phyloP scores from a whole-genome alignment of 75 land plant genomes.

The Ceratopteris richardii region DNA sequence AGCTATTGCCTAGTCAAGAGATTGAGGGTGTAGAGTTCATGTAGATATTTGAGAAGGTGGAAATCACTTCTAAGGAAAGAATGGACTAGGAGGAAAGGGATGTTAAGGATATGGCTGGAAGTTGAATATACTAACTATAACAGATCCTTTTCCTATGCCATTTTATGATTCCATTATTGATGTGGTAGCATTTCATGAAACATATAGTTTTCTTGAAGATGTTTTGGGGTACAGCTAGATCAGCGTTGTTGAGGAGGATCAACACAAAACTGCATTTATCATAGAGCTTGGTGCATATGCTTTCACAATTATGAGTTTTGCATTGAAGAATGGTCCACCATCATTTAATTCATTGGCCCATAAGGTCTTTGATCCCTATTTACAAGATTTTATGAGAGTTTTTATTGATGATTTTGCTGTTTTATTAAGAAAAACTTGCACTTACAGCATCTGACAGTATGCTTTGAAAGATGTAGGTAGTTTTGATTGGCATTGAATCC shows the following conservation, averaged over 20 bases:
- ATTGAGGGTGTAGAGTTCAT: too few relatives aligned
- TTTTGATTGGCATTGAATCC: background rate
- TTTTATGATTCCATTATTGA: background rate
- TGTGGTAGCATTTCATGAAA: background rate
- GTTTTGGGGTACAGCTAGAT: background rate
- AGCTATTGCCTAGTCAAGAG: too few relatives aligned
- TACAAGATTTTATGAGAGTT: background rate
- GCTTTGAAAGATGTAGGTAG: conserved; percentile 1
- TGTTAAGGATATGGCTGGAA: too few relatives aligned
- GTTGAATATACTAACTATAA: background rate
- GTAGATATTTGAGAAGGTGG: too few relatives aligned
- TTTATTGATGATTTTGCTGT: background rate
- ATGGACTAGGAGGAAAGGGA: too few relatives aligned
- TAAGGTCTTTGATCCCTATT: background rate
- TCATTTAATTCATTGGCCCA: background rate
- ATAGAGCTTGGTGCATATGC: background rate
- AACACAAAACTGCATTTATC: background rate
- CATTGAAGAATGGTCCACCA: background rate
- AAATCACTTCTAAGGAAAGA: too few relatives aligned
- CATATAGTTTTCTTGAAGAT: background rate
- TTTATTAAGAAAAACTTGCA: background rate
- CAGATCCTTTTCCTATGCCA: background rate
- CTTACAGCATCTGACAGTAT: background rate
- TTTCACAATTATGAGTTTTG: background rate
- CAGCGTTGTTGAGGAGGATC: background rate